phyloP scores from a whole-genome alignment of 192 early-diverging fungal genomes.

The Backusella westeae region DNA sequence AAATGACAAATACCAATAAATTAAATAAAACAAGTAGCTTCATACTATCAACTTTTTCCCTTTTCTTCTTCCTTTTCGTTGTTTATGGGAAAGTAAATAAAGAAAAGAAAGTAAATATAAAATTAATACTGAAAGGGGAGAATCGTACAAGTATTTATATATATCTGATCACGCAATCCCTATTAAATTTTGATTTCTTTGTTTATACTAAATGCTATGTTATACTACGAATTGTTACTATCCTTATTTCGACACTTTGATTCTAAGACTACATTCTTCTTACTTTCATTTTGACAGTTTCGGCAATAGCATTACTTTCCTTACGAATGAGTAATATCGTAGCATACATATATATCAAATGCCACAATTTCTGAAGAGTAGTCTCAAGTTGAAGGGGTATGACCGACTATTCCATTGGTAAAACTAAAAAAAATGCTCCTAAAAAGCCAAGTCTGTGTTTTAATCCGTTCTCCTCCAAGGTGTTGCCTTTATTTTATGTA shows the following conservation, averaged over 20 bases:
- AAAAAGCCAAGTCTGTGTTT: neutral
- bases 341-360: neutral
- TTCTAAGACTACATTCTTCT: neutral
- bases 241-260: neutral
- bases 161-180: neutral
- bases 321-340: neutral
- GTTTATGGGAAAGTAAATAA: neutral
- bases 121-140: neutral
- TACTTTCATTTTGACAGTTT: neutral
- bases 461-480: neutral
- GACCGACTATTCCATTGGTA: neutral
- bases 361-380: neutral
- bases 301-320: neutral
- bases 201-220: neutral
- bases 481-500: neutral
- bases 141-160: neutral
- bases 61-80: neutral
- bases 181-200: neutral
- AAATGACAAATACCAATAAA: neutral
- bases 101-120: neutral
- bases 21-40: neutral
- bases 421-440: neutral
- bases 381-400: neutral
- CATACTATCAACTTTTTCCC: neutral
- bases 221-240: neutral